Evolutionary conservation across 140 eudicot species (phyloP).

Genomic region (Oenanthe javanica): DNA sequence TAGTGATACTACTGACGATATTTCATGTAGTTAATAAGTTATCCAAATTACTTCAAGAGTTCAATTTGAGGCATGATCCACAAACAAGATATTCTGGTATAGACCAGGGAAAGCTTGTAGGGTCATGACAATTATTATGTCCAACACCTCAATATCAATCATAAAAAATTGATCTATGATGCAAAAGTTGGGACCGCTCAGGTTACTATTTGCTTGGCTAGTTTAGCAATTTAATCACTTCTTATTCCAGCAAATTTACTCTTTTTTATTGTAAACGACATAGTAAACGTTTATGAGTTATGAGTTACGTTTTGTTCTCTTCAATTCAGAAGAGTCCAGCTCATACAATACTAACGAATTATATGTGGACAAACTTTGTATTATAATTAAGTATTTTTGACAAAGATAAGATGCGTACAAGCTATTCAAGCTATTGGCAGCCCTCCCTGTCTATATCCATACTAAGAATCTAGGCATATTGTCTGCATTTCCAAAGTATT

Average conservation of each 20-base stretch:
- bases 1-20: background rate
- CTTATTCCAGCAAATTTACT: background rate
- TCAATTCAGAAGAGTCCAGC: background rate
- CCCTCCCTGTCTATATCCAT: conserved; percentile 6
- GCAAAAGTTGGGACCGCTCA: background rate
- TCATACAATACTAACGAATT: background rate
- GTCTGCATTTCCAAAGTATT: background rate
- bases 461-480: background rate
- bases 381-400: background rate
- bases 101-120: background rate
- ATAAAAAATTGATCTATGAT: background rate
- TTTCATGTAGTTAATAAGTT: background rate
- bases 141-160: background rate
- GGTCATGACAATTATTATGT: background rate
- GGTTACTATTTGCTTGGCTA: background rate
- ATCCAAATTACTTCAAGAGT: background rate
- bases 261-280: background rate
- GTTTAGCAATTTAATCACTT: background rate
- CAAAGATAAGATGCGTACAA: conserved; percentile 3
- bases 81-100: conserved; percentile 1
- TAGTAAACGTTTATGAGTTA: background rate
- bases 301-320: conserved; percentile 5
- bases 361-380: background rate
- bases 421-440: background rate
- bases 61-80: background rate